Evolutionary conservation across 2,329 filamentous ascomycete genomes (phyloP), one percentile per base, ranked within the genome.

Genomic region (Metarhizium guizhouense): DNA sequence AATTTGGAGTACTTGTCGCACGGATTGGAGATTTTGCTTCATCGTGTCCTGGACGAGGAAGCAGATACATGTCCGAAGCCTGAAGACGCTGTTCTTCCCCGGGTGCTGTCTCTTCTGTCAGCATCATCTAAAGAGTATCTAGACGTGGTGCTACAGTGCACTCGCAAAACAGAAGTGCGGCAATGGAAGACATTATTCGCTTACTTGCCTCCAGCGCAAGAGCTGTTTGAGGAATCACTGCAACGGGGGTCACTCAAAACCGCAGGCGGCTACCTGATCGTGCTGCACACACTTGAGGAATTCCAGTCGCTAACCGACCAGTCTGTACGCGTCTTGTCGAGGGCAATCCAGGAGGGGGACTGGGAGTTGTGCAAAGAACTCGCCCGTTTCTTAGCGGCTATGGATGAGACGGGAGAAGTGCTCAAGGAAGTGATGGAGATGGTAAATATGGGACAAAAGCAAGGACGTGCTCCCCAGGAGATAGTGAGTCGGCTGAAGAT

Each of bases 331-430:
- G 75, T 99, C 29, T 80, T 99, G 56, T 84, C 83, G 36, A 79
- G 88, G 51, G 94, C 93, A 0, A 93, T 92, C 64, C 79, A 84
- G 36, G 90, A 92, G 68, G 84, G 85, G 51, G 93, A 97, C 66
- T 99, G 92, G 91, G 92, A 97, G 63, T 74, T 99, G 32, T 97
- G 94, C 73, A 94, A 91, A 64, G 94, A 99, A 69, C 78, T 99
- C 32, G 92, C 94, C 11, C 80, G 93, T n/a, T 99, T 99, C 71
- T 74, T 99, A 56, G 91, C 95, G 50, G 93, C 93, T 5, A 84
- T 99, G 64, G 94, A 99, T 66, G 86, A 90, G 61, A 88, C 85
- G 14, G 94, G 94, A 0, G 84, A 86, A 61, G 93, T 89, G 48
- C 76, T 99, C 51, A 77, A 82, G 54, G 82, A 86, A 63, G 88